These are phyloP conservation scores for Amorphotheca resinae DNA, from an alignment of 495 filamentous ascomycete genomes.

Conservation along the genomic window DNA sequence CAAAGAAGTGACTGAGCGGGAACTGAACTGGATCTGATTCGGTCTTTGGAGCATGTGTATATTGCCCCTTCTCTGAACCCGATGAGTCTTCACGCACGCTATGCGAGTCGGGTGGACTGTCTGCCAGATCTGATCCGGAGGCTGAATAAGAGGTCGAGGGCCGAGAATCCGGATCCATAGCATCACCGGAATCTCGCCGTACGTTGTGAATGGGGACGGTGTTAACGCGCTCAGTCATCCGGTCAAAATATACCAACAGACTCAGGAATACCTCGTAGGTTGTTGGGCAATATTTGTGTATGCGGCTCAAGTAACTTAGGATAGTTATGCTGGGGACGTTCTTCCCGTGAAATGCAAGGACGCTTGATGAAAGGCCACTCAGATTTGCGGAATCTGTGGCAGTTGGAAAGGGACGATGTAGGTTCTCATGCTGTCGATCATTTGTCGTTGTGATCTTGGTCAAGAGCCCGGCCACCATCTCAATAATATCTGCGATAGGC, in stretches of 20 bases:
- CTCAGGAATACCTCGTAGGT: constrained; percentile 98
- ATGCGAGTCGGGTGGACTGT: constrained; percentile 13
- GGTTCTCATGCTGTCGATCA: constrained; percentile 77
- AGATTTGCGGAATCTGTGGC: constrained; percentile 51
- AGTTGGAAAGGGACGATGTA: constrained; percentile 57
- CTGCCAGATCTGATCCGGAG: constrained; percentile 19
- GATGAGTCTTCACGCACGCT: constrained; percentile 11
- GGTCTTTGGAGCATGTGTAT: constrained; percentile 16
- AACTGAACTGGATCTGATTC: constrained; percentile 17
- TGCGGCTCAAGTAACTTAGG: constrained; percentile 85
- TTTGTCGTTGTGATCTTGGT: constrained; percentile 98
- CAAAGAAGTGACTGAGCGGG: constrained; percentile 65
- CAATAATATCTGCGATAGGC: constrained; percentile 95
- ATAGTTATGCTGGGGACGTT: constrained; percentile 97
- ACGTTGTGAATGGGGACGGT: constrained; percentile 13
- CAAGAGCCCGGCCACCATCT: constrained; percentile 97
- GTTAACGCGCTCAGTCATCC: constrained; percentile 96
- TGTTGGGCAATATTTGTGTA: constrained; percentile 98
- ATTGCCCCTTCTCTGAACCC: constrained; percentile 18
- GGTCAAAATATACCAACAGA: constrained; percentile 92
- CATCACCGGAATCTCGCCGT: constrained; percentile 3
- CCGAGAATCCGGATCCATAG: constrained; percentile 11
- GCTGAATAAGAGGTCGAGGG: constrained; percentile 19
- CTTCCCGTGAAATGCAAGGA: constrained; percentile 98
- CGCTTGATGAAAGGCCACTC: constrained; percentile 71